Evolutionary conservation across 441 rosid genomes (phyloP).

Genomic region (Gossypium davidsonii): DNA sequence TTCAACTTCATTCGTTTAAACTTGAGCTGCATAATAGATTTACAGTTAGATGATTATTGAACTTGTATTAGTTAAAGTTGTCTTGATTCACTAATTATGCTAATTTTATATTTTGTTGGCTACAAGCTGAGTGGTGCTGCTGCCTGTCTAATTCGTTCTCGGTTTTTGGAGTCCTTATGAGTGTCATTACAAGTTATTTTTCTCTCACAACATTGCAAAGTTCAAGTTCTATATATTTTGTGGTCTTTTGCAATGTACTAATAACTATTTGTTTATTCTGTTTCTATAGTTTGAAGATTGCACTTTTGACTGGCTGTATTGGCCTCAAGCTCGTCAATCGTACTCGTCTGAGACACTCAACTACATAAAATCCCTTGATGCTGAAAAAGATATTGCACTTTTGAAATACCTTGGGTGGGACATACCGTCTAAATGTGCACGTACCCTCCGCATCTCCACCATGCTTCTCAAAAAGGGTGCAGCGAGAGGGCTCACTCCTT

Average conservation of each 20-base stretch:
- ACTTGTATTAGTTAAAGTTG: background rate
- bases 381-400: conserved; percentile 68
- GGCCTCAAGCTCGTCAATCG: conserved; percentile 76
- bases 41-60: background rate
- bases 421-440: conserved; percentile 43
- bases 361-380: conserved; percentile 59
- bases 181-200: background rate
- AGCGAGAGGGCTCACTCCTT: conserved; percentile 59
- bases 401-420: conserved; percentile 68
- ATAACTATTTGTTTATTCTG: background rate
- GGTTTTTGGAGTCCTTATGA: background rate
- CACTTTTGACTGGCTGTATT: conserved; percentile 80
- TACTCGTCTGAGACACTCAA: conserved; percentile 46
- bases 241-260: background rate
- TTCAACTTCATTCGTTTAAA: background rate
- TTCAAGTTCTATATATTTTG: background rate
- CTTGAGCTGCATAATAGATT: background rate
- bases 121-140: background rate
- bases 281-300: conserved; percentile 69
- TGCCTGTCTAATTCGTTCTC: background rate
- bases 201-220: background rate
- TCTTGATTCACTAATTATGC: background rate
- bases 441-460: conserved; percentile 58
- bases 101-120: background rate
- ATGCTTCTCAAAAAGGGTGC: conserved; percentile 84